Base-by-base conservation (phyloP, 1,284 basidiomycete genomes). In the Phlebopus sp. region DNA sequence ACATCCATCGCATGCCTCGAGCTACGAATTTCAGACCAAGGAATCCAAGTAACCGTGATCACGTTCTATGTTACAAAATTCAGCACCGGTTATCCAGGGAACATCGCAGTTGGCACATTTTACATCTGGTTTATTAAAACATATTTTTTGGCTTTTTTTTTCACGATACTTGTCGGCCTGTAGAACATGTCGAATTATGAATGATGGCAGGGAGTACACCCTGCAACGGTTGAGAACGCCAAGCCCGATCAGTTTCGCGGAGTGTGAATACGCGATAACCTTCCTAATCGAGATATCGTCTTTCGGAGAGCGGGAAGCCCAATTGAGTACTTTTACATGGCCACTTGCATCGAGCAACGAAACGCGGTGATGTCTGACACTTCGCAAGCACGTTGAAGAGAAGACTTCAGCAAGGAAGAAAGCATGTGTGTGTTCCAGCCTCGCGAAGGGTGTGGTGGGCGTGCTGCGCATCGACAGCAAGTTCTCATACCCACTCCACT, bases 161-260 rank as follows among this genome's bases (percentile, higher is more conserved):
- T 29, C 27, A 9, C 27, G 2, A 11, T 29, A 9, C 7, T 11
- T 29, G 27, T 29, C 27, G 27, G 4, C 8, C 25, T 25, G 25
- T 25, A 25, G 23, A n/a, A 27, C 17, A 15, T 9, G 21, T 27
- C 27, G 38, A 39, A 15, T 27, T 2, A 8, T 29, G 19, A 14
- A 18, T 18, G 14, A 19, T 21, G 19, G 19, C 27, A 45, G 56
- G n/a, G 46, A 53, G 46, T n/a, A 10, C 34, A 40, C 54, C 50
- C 35, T 42, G 34, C 57, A 56, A 59, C 57, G 30, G 46, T 55
- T 29, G 46, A 29, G 36, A 47, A 15, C 30, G 15, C 27, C 27
- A 14, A 34, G 37, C 8, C n/a, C 13, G 14, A 5, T 11, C 19
- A 35, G 21, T 8, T 25, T 21, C 42, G 31, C 32, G 32, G 19